Percentiles rank a stretch among this genome's conserved stretches.
phyloP scores from a whole-genome alignment of 176 grass and related monocot species.

The Oryza brachyantha region DNA sequence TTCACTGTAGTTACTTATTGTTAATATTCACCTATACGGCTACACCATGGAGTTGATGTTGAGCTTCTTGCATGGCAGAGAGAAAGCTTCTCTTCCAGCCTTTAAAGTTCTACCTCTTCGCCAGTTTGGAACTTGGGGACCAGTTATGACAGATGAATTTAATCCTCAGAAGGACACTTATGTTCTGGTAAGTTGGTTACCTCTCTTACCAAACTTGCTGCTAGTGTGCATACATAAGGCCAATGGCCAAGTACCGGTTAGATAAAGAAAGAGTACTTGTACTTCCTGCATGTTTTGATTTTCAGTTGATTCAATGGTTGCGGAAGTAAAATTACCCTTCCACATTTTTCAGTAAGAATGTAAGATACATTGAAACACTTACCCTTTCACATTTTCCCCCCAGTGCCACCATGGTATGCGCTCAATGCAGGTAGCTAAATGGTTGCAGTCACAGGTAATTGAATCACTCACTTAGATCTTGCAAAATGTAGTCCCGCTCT shows the following conservation, averaged over 20 bases:
- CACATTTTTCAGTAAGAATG: too few species aligned
- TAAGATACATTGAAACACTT: too few species aligned
- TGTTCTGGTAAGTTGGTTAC: constrained; percentile 55
- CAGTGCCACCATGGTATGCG: constrained; percentile 94
- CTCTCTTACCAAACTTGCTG: background rate
- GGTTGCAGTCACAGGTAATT: constrained; percentile 91
- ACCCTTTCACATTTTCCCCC: background rate
- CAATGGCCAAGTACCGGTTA: background rate
- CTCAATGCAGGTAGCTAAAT: constrained; percentile 92
- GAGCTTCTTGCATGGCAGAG: constrained; percentile 48
- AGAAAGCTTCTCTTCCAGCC: constrained; percentile 76
- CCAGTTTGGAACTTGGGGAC: constrained; percentile 95
- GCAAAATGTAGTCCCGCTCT: background rate
- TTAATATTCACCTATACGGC: background rate
- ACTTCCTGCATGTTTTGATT: background rate
- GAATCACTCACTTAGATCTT: background rate
- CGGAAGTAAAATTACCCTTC: background rate
- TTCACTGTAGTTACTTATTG: background rate
- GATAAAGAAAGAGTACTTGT: background rate
- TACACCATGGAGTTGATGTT: constrained; percentile 14
- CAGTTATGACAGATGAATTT: constrained; percentile 90
- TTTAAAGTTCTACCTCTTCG: constrained; percentile 85
- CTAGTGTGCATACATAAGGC: background rate
- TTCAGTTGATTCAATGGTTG: background rate
- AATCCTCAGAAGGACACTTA: constrained; percentile 96